These are phyloP conservation scores for Rhipidocladum racemiflorum DNA, from an alignment of 176 grass and related monocot genomes.

Conservation along the genomic window DNA sequence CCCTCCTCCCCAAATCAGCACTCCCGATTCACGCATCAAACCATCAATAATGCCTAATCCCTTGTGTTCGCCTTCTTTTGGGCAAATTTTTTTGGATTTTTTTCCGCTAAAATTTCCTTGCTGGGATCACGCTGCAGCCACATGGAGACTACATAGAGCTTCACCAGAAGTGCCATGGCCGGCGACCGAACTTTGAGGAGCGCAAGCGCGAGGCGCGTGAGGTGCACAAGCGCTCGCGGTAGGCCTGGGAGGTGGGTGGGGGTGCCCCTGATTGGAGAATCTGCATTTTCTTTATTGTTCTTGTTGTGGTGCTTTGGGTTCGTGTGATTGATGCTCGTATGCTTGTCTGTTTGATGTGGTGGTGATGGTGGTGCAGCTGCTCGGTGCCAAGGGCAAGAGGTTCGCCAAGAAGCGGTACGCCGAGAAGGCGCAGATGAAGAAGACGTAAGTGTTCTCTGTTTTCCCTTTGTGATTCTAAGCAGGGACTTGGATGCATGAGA, in stretches of 20 bases:
- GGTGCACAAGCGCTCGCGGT: constrained; percentile 55
- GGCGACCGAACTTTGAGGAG: constrained; percentile 63
- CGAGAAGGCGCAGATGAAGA: constrained; percentile 77
- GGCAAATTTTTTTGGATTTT: background rate
- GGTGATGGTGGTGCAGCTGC: constrained; percentile 16
- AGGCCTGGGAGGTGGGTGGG: constrained; percentile 45
- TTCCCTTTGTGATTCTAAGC: background rate
- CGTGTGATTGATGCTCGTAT: background rate
- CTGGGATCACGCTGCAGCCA: constrained; percentile 50
- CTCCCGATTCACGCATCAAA: background rate
- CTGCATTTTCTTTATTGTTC: background rate
- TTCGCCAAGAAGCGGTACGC: constrained; percentile 72
- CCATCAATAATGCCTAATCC: background rate
- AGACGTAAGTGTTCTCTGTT: constrained; percentile 49
- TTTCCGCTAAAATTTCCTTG: constrained; percentile 11
- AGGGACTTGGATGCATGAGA: too few species aligned
- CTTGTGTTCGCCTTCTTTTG: background rate
- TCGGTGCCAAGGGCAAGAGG: constrained; percentile 68
- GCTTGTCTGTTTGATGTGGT: background rate
- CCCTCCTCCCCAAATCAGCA: background rate
- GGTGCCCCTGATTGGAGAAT: background rate
- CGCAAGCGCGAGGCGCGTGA: constrained; percentile 82
- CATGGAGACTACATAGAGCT: constrained; percentile 91
- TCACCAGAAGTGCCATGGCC: constrained; percentile 85
- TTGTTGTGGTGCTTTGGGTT: background rate